Conservation (phyloP, 1,284 basidiomycete genomes). For the Ustilago curta region DNA sequence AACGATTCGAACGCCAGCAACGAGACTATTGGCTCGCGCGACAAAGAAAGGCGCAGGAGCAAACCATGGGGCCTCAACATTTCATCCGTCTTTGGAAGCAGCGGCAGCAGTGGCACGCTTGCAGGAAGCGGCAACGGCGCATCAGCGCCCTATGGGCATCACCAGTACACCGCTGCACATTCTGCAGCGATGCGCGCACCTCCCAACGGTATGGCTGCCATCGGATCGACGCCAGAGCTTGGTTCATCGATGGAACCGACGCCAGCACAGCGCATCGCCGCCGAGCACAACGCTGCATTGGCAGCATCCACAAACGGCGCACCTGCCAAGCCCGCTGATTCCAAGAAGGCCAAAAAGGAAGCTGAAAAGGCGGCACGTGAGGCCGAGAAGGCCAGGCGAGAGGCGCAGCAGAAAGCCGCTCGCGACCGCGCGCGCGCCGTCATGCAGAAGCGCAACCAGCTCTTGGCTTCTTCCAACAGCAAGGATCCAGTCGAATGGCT, state of each 20-base stretch:
- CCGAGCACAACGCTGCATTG: constrained; percentile 36
- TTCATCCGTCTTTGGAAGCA: constrained; percentile 44
- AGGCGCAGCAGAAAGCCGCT: constrained; percentile 77
- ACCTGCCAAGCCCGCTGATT: constrained; percentile 73
- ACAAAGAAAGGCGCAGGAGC: constrained; percentile 47
- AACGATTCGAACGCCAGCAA: constrained; percentile 50
- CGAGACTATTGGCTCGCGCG: constrained; percentile 51
- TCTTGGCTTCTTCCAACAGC: constrained; percentile 55
- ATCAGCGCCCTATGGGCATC: constrained; percentile 4
- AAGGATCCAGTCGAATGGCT: constrained; percentile 66
- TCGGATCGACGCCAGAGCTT: constrained; percentile 21
- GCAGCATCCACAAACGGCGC: constrained; percentile 68
- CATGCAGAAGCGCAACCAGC: constrained; percentile 82
- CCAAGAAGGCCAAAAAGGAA: constrained; percentile 90
- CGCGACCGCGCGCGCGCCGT: constrained; percentile 91
- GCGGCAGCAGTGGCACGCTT: constrained; percentile 29
- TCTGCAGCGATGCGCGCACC: constrained; percentile 17
- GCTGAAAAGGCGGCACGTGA: constrained; percentile 85
- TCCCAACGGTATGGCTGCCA: constrained; percentile 20
- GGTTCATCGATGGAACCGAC: constrained; percentile 32
- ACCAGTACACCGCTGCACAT: constrained; percentile 19
- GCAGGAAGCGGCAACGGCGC: constrained; percentile 22
- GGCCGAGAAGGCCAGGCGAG: constrained; percentile 84
- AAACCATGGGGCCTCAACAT: constrained; percentile 57
- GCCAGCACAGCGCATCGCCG: constrained; percentile 52